Evolutionary conservation across 1,284 basidiomycete genomes (phyloP).

Genomic region (Trametes hirsuta): DNA sequence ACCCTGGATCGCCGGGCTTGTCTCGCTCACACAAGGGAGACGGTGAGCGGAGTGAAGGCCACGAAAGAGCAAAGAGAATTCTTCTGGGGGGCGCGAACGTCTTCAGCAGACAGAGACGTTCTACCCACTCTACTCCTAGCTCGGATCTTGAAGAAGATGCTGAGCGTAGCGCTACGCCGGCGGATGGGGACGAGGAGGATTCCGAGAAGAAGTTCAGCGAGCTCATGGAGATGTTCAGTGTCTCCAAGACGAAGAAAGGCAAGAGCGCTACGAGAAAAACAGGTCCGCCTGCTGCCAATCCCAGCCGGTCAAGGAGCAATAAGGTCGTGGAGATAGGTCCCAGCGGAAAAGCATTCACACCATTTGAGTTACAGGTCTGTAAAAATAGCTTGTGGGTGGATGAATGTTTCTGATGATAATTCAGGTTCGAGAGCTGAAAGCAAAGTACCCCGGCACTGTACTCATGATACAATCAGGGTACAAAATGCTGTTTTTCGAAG

Average conservation of each 20-base stretch:
- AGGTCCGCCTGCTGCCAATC: slow-evolving; percentile 35
- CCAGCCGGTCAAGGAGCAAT: slow-evolving; percentile 40
- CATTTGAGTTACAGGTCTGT: slow-evolving; percentile 79
- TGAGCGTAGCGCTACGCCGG: slow-evolving; percentile 26
- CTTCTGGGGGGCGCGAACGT: slow-evolving; percentile 52
- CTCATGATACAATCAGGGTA: slow-evolving; percentile 91
- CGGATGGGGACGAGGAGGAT: slow-evolving; percentile 46
- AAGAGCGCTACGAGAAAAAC: slow-evolving; percentile 36
- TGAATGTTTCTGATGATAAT: slow-evolving; percentile 13
- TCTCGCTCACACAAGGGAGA: slow-evolving; percentile 26
- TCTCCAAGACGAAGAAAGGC: slow-evolving; percentile 37
- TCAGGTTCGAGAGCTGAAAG: slow-evolving; percentile 72
- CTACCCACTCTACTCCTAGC: slow-evolving; percentile 25
- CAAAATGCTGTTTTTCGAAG: slow-evolving; percentile 87
- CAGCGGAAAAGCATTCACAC: slow-evolving; percentile 80
- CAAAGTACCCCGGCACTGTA: slow-evolving; percentile 73
- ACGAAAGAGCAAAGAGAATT: slow-evolving; percentile 58
- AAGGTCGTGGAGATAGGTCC: slow-evolving; percentile 66
- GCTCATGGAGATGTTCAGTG: slow-evolving; percentile 50
- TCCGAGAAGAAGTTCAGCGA: slow-evolving; percentile 53
- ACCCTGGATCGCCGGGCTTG: slow-evolving; percentile 26
- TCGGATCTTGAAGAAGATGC: slow-evolving; percentile 29
- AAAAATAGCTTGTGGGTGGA: not conserved
- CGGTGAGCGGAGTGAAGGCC: slow-evolving; percentile 35
- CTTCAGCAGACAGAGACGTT: slow-evolving; percentile 21